Evolutionary conservation across 1,284 basidiomycete genomes (phyloP), one percentile per base, ranked within the genome.

Genomic region (Irpex sp.): DNA sequence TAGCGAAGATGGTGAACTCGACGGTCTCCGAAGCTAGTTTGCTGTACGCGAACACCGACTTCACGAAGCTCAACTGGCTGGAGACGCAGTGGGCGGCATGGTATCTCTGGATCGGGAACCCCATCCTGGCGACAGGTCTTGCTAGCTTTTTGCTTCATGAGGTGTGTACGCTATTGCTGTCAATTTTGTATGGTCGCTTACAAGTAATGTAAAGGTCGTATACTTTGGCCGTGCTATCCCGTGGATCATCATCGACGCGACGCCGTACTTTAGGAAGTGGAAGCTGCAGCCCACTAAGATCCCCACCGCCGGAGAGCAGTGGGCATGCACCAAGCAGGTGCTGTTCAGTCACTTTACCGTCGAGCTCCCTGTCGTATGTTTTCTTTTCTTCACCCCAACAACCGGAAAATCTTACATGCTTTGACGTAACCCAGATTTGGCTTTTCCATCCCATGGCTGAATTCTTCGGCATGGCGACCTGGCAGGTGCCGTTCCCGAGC

Each of bases 221-320:
- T 99, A 99, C 83, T 99, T 99, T 76, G 97, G 97, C 33, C 93
- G 97, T 43, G 90, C 90, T 67, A 79, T 99, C 26, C 97, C 97
- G 0, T 98, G 95, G 94, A 91, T 98, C 71, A 92, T 98, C 76
- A 91, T 98, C 75, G 97, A 98, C 77, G 79, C 88, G 2, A 95
- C 95, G 59, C 95, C 95, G 0, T 97, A 93, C 79, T 98, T 98
- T 81, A 87, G 87, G 65, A 85, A 88, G 78, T 98, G 94, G 93
- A 99, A 99, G 78, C 81, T 99, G 4, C 97, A 99, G 75, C 88
- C 92, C 11, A 82, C 79, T 69, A 98, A 98, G 77, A 73, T 93
- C 0, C 93, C 95, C 3, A 89, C 94, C 1, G 68, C 84, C 0
- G 78, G 81, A 63, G 93, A 98, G 74, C 95, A 98, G 76, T 97